Evolutionary conservation across 2,329 filamentous ascomycete species (phyloP).

Genomic region (Hypoxylon sp.): DNA sequence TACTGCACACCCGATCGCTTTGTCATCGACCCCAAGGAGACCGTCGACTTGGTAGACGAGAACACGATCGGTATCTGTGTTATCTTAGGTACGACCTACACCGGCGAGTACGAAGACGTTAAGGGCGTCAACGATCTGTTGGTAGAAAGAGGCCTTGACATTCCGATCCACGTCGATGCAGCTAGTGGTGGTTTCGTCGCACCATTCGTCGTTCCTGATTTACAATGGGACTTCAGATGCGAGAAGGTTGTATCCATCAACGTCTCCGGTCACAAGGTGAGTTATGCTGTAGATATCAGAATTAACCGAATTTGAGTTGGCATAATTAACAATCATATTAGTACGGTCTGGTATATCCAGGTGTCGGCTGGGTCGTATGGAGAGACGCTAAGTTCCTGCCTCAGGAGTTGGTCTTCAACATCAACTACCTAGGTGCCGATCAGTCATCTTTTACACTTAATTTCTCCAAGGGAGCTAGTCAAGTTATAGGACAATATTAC

Average conservation of each 20-base stretch:
- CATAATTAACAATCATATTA: conserved; percentile 45
- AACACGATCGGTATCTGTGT: conserved; percentile 91
- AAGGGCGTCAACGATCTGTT: conserved; percentile 93
- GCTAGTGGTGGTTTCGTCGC: conserved; percentile 94
- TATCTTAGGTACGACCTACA: conserved; percentile 94
- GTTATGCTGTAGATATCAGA: neutral
- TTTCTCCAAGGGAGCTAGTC: conserved; percentile 94
- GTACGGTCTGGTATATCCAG: conserved; percentile 82
- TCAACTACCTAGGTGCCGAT: conserved; percentile 97
- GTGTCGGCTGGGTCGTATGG: conserved; percentile 96
- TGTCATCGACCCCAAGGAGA: conserved; percentile 74
- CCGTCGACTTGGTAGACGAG: conserved; percentile 73
- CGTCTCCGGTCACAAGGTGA: conserved; percentile 88
- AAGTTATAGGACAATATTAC: conserved; percentile 98
- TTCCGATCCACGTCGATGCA: conserved; percentile 93
- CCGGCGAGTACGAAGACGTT: conserved; percentile 94
- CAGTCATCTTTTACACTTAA: conserved; percentile 97
- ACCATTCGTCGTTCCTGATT: conserved; percentile 86
- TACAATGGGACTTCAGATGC: conserved; percentile 93
- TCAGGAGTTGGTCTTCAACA: conserved; percentile 96
- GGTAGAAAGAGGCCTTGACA: conserved; percentile 79
- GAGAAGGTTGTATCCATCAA: conserved; percentile 94
- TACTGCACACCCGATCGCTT: conserved; percentile 74
- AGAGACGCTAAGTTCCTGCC: conserved; percentile 86
- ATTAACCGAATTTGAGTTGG: neutral